Conservation (phyloP, 176 grass and related monocot genomes). For the Ampelocalamus luodianensis region DNA sequence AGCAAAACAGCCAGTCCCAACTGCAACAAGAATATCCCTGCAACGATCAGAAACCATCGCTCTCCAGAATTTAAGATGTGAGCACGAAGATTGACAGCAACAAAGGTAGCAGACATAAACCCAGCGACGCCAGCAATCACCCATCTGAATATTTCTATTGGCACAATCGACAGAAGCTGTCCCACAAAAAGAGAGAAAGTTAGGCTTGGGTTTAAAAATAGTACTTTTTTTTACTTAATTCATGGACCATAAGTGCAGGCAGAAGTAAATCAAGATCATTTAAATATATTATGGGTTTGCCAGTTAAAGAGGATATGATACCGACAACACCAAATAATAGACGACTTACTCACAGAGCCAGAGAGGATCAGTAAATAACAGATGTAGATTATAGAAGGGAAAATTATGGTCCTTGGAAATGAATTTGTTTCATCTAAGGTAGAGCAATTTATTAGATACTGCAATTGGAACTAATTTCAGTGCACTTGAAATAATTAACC, state of each 20-base stretch:
- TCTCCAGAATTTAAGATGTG: slow-evolving; percentile 93
- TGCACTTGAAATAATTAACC: neutral
- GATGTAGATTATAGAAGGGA: neutral
- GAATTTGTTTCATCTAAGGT: neutral
- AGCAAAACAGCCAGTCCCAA: slow-evolving; percentile 81
- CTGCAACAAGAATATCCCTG: slow-evolving; percentile 95
- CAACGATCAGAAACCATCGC: slow-evolving; percentile 86
- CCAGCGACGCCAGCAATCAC: slow-evolving; percentile 81
- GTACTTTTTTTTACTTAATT: neutral
- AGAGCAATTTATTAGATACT: slow-evolving; percentile 11
- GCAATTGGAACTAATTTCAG: neutral
- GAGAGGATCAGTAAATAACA: neutral
- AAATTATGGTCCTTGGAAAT: neutral
- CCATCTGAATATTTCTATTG: slow-evolving; percentile 99
- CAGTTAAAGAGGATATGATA: slow-evolving; percentile 13
- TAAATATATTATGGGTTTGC: neutral
- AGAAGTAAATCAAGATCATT: neutral
- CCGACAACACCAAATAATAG: neutral
- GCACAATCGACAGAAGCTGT: slow-evolving; percentile 92
- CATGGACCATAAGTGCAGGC: neutral
- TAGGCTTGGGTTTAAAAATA: slow-evolving; percentile 12
- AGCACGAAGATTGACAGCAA: slow-evolving; percentile 84
- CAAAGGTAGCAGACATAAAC: slow-evolving; percentile 96
- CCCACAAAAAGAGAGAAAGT: slow-evolving; percentile 16
- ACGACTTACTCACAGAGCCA: neutral